Conservation (phyloP, 768 basidiomycete genomes). For the Suillus brevipes region DNA sequence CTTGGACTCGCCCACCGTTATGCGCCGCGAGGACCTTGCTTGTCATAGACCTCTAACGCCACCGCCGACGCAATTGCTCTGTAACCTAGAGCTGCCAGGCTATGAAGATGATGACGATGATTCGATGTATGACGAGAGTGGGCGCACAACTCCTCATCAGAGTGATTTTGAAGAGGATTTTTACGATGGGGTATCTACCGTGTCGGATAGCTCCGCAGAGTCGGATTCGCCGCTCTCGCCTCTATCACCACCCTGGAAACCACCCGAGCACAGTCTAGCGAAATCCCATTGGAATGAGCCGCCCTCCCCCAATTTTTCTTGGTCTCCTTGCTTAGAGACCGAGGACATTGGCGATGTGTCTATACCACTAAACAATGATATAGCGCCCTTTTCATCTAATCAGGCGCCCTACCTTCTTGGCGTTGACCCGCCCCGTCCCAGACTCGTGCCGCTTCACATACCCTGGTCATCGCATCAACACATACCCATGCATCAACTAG, state of each 20-base stretch:
- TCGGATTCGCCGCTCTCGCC: constrained; percentile 31
- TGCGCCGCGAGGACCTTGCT: constrained; percentile 31
- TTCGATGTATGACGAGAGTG: constrained; percentile 13
- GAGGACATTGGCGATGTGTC: constrained; percentile 12
- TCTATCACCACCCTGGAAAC: constrained; percentile 36
- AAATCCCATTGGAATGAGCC: constrained; percentile 20
- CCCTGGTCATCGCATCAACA: constrained; percentile 21
- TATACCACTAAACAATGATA: constrained; percentile 13
- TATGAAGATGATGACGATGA: constrained; percentile 27
- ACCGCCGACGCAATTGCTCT: constrained; percentile 42
- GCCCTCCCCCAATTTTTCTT: constrained; percentile 17
- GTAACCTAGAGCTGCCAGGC: constrained; percentile 39
- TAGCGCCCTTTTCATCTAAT: constrained; percentile 18
- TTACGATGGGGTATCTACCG: constrained; percentile 12
- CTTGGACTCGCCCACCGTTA: constrained; percentile 36
- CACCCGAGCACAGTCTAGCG: constrained; percentile 12
- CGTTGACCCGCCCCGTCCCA: constrained; percentile 17
- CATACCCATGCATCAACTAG: constrained; percentile 22
- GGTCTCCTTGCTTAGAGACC: constrained; percentile 15
- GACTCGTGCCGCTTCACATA: constrained; percentile 24
- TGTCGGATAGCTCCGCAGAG: constrained; percentile 19
- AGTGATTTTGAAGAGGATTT: constrained; percentile 22
- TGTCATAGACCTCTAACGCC: constrained; percentile 40
- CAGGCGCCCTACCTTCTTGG: constrained; percentile 27
- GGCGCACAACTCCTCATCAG: constrained; percentile 15